Base-by-base conservation (phyloP, 2,329 filamentous ascomycete species). In the Pezicula neosporulosa region DNA sequence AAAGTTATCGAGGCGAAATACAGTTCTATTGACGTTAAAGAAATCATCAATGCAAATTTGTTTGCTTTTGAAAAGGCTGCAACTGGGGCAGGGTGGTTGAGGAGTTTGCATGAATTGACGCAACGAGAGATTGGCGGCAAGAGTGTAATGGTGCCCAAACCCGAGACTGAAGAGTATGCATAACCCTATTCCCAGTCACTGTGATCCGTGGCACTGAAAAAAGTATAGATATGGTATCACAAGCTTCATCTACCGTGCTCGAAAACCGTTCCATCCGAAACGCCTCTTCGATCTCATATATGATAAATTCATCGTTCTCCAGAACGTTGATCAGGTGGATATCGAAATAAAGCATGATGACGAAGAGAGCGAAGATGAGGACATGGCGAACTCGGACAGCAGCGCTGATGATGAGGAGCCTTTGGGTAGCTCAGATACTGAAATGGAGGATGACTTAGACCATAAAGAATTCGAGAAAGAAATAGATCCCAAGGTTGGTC, bases 71-170 rank as follows among this genome's bases (percentile, higher is more conserved):
- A 85, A 36, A 77, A 79, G 28, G 85, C 86, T 0, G 78, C 84
- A 49, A 76, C 80, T 0, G 82, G 84, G 1, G 80, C 83, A 13
- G 86, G 87, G 0, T 90, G 86, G 87, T 70, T 90, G 39, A 80
- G 83, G 56, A 86, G 85, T 57, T 67, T 90, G 30, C 83, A 87
- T 50, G 83, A 81, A 54, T 85, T 88, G 81, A 85, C 80, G 0
- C 67, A 83, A 4, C 75, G 81, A 27, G 78, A 83, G 60, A 80
- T 82, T 21, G 71, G 72, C 24, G 73, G 72, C 15, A 72, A 70
- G 50, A 80, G 81, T 24, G 75, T 77, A 2, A 63, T 85, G 46
- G 83, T 81, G 0, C 84, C 84, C 0, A 87, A 82, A 62, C 86
- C 86, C 0, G 86, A 89, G 68, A 89, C 85, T 0, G 75, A 89